Percentiles rank a stretch among this genome's conserved stretches.
These are phyloP conservation scores for Parachaetomium inaequale DNA, from an alignment of 495 filamentous ascomycete species.

Conservation along the genomic window DNA sequence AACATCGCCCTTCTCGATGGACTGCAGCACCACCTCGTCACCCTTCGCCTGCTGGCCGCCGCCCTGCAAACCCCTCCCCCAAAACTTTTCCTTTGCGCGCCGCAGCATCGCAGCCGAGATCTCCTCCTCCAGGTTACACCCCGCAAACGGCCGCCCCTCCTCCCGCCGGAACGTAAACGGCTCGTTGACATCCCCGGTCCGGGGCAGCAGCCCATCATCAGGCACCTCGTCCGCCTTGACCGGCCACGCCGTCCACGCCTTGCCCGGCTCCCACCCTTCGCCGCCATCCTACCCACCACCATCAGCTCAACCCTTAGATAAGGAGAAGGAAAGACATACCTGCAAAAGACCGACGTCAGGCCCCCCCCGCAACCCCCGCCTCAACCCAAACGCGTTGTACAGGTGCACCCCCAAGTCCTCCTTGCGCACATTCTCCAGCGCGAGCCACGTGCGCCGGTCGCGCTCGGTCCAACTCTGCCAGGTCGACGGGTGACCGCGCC, in stretches of 20 bases:
- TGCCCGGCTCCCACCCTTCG: slow-evolving; percentile 39
- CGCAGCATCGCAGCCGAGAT: slow-evolving; percentile 59
- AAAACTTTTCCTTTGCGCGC: slow-evolving; percentile 61
- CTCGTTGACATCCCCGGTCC: slow-evolving; percentile 43
- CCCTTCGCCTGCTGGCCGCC: too few species aligned
- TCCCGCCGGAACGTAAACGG: slow-evolving; percentile 44
- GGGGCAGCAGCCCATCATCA: slow-evolving; percentile 37
- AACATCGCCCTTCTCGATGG: slow-evolving; percentile 15
- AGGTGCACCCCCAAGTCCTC: slow-evolving; percentile 70
- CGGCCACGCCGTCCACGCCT: slow-evolving; percentile 78
- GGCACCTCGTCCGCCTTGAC: slow-evolving; percentile 58
- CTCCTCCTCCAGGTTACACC: slow-evolving; percentile 61
- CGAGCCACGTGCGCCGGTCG: slow-evolving; percentile 56
- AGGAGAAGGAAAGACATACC: not conserved
- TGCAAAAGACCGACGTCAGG: slow-evolving; percentile 7
- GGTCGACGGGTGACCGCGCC: slow-evolving; percentile 53
- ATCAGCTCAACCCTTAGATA: not conserved
- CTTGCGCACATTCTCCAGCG: slow-evolving; percentile 53
- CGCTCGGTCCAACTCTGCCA: slow-evolving; percentile 57
- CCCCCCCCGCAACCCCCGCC: slow-evolving; percentile 39
- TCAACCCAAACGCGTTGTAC: slow-evolving; percentile 67
- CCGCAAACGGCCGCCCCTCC: slow-evolving; percentile 42
- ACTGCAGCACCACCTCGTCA: slow-evolving; percentile 1
- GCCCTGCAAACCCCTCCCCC: slow-evolving; percentile 13
- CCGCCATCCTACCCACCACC: not conserved